Conservation (phyloP, 345 rosid species). For the Eucalyptus lansdowneana region DNA sequence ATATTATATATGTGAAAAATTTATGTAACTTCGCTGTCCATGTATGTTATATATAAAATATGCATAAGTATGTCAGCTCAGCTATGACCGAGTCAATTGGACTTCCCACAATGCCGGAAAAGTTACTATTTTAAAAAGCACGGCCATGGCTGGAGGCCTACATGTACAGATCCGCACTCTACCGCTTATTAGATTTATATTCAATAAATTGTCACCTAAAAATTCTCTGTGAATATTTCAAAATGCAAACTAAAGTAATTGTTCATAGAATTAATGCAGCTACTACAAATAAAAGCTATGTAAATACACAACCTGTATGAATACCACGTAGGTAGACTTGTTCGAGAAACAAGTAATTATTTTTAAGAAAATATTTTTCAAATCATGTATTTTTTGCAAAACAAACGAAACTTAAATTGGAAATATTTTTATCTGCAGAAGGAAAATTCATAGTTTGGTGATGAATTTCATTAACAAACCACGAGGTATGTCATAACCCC, state of each 20-base stretch:
- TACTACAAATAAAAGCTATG: background rate
- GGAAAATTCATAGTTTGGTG: background rate
- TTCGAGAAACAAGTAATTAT: background rate
- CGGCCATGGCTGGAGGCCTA: background rate
- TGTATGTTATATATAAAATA: background rate
- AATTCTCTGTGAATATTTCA: background rate
- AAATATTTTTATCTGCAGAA: background rate
- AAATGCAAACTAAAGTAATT: background rate
- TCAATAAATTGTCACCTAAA: background rate
- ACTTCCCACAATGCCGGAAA: background rate
- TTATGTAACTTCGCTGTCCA: background rate
- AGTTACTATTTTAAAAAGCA: background rate
- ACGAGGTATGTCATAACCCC: background rate
- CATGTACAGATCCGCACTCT: background rate
- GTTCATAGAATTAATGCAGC: background rate
- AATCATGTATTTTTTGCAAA: background rate
- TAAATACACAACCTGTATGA: background rate
- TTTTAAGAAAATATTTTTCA: background rate
- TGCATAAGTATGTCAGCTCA: background rate
- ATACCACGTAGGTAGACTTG: background rate
- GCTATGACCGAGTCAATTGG: background rate
- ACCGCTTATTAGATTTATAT: background rate
- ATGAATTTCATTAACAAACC: background rate
- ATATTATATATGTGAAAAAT: background rate
- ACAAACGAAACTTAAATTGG: background rate